phyloP scores from a whole-genome alignment of 1,284 basidiomycete genomes.

The Moesziomyces antarcticus region DNA sequence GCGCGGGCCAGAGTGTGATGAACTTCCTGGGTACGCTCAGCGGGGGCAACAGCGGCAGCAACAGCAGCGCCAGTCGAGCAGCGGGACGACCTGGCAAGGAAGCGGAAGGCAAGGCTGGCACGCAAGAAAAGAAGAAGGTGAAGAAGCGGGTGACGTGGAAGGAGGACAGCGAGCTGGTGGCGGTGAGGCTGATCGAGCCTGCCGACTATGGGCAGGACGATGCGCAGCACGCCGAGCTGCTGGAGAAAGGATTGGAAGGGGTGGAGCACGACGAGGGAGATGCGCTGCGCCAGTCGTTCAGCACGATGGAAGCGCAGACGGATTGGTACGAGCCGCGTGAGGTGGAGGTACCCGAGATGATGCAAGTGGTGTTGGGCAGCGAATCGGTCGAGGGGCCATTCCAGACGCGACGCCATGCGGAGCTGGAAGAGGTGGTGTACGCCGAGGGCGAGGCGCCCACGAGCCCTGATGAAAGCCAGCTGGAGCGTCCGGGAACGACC shows the following conservation, averaged over 20 bases:
- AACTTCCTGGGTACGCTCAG: conserved; percentile 41
- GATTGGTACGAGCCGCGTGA: conserved; percentile 46
- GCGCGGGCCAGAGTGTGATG: conserved; percentile 27
- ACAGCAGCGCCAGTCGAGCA: conserved; percentile 12
- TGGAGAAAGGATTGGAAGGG: conserved; percentile 10
- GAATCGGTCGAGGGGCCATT: conserved; percentile 45
- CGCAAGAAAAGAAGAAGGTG: conserved; percentile 20
- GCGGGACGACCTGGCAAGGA: neutral
- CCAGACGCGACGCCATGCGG: conserved; percentile 26
- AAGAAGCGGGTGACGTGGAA: conserved; percentile 55
- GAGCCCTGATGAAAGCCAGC: conserved; percentile 19
- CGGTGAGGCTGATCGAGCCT: conserved; percentile 49
- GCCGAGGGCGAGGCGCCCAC: conserved; percentile 14
- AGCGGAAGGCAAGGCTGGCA: neutral
- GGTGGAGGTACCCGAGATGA: conserved; percentile 5
- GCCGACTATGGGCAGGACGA: conserved; percentile 51
- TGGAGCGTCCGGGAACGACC: conserved; percentile 17
- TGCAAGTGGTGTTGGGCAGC: conserved; percentile 9
- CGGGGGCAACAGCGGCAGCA: conserved; percentile 10
- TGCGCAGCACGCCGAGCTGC: conserved; percentile 14
- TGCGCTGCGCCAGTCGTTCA: conserved; percentile 47
- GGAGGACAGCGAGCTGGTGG: conserved; percentile 49
- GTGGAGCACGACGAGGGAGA: conserved; percentile 51
- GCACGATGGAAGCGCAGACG: conserved; percentile 54
- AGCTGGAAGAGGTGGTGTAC: conserved; percentile 2